Percentiles rank a stretch among this genome's conserved stretches.
These are phyloP conservation scores for Mortierella polycephala DNA, from an alignment of 371 early-diverging fungal species.

Conservation along the genomic window DNA sequence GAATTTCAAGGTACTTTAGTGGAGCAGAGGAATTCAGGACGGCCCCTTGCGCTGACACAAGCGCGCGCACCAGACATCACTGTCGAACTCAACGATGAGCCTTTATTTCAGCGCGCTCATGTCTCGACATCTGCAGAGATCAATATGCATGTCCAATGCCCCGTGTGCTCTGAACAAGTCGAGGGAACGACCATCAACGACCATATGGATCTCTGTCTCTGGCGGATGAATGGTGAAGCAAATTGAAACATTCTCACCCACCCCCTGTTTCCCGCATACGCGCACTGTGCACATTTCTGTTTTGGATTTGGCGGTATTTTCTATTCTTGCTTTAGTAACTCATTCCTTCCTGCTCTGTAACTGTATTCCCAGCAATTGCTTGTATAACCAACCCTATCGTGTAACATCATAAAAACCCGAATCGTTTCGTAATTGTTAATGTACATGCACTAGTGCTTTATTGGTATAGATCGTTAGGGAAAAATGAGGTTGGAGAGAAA, in stretches of 20 bases:
- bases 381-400: no score
- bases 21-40: background rate
- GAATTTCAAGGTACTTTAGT: no score
- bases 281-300: background rate
- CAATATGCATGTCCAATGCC: constrained; percentile 32
- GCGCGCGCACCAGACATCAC: background rate
- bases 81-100: no score
- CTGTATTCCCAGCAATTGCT: no score
- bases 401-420: no score
- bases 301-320: background rate
- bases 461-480: background rate
- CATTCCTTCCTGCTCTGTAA: no score
- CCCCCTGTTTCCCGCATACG: background rate
- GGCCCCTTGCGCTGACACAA: background rate
- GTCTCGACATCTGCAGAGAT: background rate
- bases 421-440: no score
- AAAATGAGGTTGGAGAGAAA: background rate
- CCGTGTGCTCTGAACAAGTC: constrained; percentile 41
- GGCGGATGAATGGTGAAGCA: constrained; percentile 23
- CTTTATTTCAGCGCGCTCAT: no score
- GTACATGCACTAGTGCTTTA: background rate
- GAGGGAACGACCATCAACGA: constrained; percentile 47
- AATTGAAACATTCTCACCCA: background rate
- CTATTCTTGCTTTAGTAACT: no score
- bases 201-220: constrained; percentile 56